Percentiles rank a stretch among this genome's conserved stretches.
These are phyloP conservation scores for Pseudotulostoma volvatum DNA, from an alignment of 495 filamentous ascomycete species.

Conservation along the genomic window DNA sequence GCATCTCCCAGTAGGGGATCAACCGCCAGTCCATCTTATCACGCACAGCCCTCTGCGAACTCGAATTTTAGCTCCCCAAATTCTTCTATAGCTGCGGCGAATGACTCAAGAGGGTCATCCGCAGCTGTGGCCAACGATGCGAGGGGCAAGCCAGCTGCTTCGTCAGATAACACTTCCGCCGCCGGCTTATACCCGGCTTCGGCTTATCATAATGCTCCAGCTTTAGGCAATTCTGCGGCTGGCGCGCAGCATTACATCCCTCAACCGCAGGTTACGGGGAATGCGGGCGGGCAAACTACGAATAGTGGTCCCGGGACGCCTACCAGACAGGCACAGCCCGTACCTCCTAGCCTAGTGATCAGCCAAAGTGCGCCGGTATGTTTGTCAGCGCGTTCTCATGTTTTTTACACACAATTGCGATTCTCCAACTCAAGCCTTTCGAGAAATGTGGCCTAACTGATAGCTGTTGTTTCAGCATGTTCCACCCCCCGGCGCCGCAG, in stretches of 20 bases:
- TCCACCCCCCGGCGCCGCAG: slow-evolving; percentile 80
- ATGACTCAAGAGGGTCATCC: slow-evolving; percentile 60
- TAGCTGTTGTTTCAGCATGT: slow-evolving; percentile 46
- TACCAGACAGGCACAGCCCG: slow-evolving; percentile 43
- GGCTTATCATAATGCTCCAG: slow-evolving; percentile 22
- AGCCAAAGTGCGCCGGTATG: slow-evolving; percentile 90
- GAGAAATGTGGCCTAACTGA: slow-evolving; percentile 12
- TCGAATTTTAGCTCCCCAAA: slow-evolving; percentile 56
- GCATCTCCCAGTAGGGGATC: slow-evolving; percentile 35
- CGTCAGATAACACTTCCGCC: slow-evolving; percentile 39
- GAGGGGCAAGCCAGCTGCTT: slow-evolving; percentile 38
- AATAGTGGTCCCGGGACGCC: slow-evolving; percentile 52
- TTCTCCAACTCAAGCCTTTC: too few relatives aligned
- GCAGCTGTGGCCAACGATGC: neutral
- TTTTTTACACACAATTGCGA: too few relatives aligned
- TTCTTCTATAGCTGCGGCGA: slow-evolving; percentile 75
- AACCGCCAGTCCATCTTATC: slow-evolving; percentile 15
- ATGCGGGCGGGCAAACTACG: slow-evolving; percentile 21
- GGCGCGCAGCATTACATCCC: slow-evolving; percentile 15
- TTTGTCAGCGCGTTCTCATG: slow-evolving; percentile 8
- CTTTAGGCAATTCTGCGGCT: slow-evolving; percentile 21
- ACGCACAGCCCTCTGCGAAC: slow-evolving; percentile 24
- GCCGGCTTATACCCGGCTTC: slow-evolving; percentile 11
- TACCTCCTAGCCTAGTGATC: slow-evolving; percentile 84
- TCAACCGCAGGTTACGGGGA: slow-evolving; percentile 16